A percentile compares a stretch with the other conserved stretches of the same genome.
Conservation (phyloP, 1,284 basidiomycete genomes). For the Ganoderma lingzhi region DNA sequence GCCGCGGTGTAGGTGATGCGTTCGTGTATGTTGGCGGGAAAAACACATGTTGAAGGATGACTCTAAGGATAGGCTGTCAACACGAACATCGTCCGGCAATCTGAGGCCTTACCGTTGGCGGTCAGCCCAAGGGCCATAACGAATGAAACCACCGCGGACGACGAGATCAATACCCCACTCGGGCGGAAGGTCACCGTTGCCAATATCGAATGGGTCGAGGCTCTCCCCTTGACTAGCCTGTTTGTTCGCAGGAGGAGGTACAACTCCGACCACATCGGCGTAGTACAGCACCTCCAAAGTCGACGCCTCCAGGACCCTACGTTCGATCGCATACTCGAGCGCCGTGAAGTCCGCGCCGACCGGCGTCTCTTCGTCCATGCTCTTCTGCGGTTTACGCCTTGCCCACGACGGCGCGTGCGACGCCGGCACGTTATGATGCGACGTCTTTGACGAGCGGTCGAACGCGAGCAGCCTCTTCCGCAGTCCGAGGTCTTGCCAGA, state of each 20-base stretch:
- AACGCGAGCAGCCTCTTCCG: conserved; percentile 44
- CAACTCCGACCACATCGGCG: conserved; percentile 76
- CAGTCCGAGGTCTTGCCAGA: conserved; percentile 65
- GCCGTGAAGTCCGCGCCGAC: conserved; percentile 61
- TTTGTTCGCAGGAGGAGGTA: conserved; percentile 53
- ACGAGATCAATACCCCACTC: conserved; percentile 93
- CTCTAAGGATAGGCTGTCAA: conserved; percentile 50
- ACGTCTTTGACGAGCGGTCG: conserved; percentile 16
- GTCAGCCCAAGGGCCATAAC: conserved; percentile 96
- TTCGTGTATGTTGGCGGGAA: conserved; percentile 84
- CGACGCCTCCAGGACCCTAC: conserved; percentile 82
- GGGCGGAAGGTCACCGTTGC: conserved; percentile 88
- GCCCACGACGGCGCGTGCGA: conserved; percentile 36
- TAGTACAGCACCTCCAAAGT: conserved; percentile 85
- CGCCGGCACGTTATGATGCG: conserved; percentile 15
- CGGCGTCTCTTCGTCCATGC: conserved; percentile 59
- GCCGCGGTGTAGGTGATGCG: conserved; percentile 57
- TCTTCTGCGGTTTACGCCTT: conserved; percentile 50
- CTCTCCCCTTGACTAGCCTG: conserved; percentile 43
- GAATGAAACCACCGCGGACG: conserved; percentile 75
- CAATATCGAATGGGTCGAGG: conserved; percentile 69
- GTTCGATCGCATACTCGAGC: conserved; percentile 88
- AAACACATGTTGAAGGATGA: conserved; percentile 81
- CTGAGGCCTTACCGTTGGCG: conserved; percentile 69
- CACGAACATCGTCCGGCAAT: too few species aligned